A percentile compares a stretch with the other conserved stretches of the same genome.
Conservation (phyloP, 768 basidiomycete genomes). For the Lentinula sp. region DNA sequence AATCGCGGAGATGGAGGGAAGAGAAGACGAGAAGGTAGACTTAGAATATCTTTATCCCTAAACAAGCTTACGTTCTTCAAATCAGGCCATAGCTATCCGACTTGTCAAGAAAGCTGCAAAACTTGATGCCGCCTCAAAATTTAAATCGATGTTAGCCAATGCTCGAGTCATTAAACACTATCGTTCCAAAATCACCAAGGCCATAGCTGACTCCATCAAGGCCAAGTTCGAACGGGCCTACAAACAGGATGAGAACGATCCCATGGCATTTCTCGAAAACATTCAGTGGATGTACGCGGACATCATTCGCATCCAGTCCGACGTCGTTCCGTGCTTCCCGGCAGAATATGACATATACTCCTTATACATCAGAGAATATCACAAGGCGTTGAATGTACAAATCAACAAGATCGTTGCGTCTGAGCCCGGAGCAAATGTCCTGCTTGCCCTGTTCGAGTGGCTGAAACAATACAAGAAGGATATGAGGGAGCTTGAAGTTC, state of each 20-base stretch:
- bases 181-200: slow-evolving; percentile 80
- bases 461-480: slow-evolving; percentile 92
- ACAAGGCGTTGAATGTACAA: slow-evolving; percentile 73
- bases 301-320: slow-evolving; percentile 85
- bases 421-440: slow-evolving; percentile 81
- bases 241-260: slow-evolving; percentile 54
- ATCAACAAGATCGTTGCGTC: slow-evolving; percentile 65
- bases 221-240: slow-evolving; percentile 65
- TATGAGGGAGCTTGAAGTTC: slow-evolving; percentile 90
- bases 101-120: slow-evolving; percentile 94
- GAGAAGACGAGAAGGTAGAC: slow-evolving; percentile 89
- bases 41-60: slow-evolving; percentile 3
- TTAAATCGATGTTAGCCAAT: slow-evolving; percentile 89
- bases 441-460: slow-evolving; percentile 87
- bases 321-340: slow-evolving; percentile 89
- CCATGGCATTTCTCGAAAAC: slow-evolving; percentile 67
- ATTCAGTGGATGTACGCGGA: slow-evolving; percentile 94
- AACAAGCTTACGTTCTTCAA: background rate
- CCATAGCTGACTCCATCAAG: slow-evolving; percentile 73
- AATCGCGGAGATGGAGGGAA: slow-evolving; percentile 89
- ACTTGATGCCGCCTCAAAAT: slow-evolving; percentile 88
- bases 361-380: slow-evolving; percentile 82
- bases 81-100: slow-evolving; percentile 84
- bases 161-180: slow-evolving; percentile 95
- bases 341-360: slow-evolving; percentile 86